Base-by-base conservation (phyloP, 2,329 filamentous ascomycete species). In the Aspergillus viridinutans region DNA sequence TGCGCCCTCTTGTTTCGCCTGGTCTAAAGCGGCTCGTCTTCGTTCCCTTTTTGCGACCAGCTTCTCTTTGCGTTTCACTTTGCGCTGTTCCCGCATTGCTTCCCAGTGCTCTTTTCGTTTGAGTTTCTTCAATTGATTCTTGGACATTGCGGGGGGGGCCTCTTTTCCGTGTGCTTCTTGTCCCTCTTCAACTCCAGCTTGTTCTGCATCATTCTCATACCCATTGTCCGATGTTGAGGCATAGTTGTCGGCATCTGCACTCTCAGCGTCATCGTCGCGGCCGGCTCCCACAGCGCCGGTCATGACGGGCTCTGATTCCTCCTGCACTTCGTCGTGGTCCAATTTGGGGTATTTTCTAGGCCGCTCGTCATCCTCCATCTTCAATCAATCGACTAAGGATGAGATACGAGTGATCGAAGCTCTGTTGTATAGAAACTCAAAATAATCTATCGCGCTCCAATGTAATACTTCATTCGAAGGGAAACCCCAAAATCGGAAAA, bases 61-160 rank as follows among this genome's bases (percentile, higher is more conserved):
- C 62, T 85, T 84, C 62, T 85, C 81, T 67, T 83, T 85, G 52
- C 83, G 78, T 64, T 81, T 79, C n/a, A 72, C 70, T 67, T 83
- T 85, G 64, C 85, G 82, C 29, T 78, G 75, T 45, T 81, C 83
- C 61, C 85, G 87, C 23, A 83, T 83, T 7, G 87, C 85, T 66
- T 96, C 91, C 89, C 90, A 96, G 70, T 84, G 80, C 69, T 90
- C 81, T 61, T 85, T 81, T 55, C 85, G 86, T 59, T 83, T 85
- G 53, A 91, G 78, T 69, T 91, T 93, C 75, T 96, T 96, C 58
- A 88, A 78, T 65, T 93, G 89, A 67, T 88, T 95, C 69, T 97
- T 97, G 20, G 93, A 96, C 52, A 97, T 64, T 40, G 73, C 60
- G 12, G 65, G 62, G 7, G 61, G 53, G 2, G 52, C 55, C 3